Base-by-base conservation (phyloP, 2,329 filamentous ascomycete species). In the Pezicula carpinea region DNA sequence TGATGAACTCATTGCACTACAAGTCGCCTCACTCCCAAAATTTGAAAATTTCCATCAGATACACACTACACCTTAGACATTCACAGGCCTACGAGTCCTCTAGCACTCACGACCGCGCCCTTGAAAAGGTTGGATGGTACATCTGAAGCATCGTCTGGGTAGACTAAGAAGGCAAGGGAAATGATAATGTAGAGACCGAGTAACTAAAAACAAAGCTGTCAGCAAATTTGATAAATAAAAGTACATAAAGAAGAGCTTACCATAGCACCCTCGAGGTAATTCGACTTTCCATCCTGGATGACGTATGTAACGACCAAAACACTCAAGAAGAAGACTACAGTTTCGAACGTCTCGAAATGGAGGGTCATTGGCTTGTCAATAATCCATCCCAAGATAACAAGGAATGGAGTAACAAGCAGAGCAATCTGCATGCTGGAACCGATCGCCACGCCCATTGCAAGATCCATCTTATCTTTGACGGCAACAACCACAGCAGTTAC, bases 361-460 rank as follows among this genome's bases (percentile, higher is more conserved):
- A 92, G 74, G 6, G 85, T 85, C 82, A 87, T 86, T 14, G 79
- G 72, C 41, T 75, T 75, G 51, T 75, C 69, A 61, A 85, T 74
- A 50, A 75, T 76, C 83, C 82, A 87, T 14, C 82, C 83, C 14
- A 86, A 66, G 26, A 86, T 78, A 19, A 87, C 82, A 34, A 85
- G 74, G 14, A 86, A 65, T 1, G 83, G 83, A 5, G 82, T 85
- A 40, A 92, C 87, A 38, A 90, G 82, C 39, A 92, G 74, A 18
- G 87, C 87, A 59, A 92, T 92, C 67, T 92, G 87, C 63, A 92
- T 83, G 64, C 84, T 88, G 49, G 84, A 89, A 39, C 87, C 87
- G 59, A 92, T 87, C 22, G 87, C 87, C 43, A 92, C 87, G 35
- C 85, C 85, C 72, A 92, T 87, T 23, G 87, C 82, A 43, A 84